phyloP scores from a whole-genome alignment of 129 eudicot genomes.

The Centella asiatica region DNA sequence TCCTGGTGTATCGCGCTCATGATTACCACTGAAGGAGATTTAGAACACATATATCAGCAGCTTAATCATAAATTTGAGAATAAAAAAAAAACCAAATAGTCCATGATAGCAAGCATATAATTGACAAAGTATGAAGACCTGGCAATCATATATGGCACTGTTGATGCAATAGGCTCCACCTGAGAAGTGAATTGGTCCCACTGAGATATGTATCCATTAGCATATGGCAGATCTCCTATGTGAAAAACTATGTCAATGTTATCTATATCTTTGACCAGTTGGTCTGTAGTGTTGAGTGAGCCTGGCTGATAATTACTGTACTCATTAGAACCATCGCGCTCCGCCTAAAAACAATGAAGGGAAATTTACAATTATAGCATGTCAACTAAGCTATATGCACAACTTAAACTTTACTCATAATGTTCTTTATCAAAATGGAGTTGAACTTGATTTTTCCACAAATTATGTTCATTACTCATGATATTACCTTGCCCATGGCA shows the following conservation, averaged over 20 bases:
- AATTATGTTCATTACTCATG: no score
- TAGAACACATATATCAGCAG: no score
- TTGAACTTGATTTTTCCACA: no score
- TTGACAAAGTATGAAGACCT: constrained; percentile 48
- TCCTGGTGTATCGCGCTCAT: constrained; percentile 82
- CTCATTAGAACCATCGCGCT: constrained; percentile 94
- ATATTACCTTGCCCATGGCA: constrained; percentile 92
- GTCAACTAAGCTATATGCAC: no score
- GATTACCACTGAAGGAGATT: constrained; percentile 93
- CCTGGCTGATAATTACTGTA: constrained; percentile 85
- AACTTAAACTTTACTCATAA: no score
- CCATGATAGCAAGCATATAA: no score
- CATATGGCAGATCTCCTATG: constrained; percentile 75
- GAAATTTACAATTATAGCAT: constrained; percentile 4
- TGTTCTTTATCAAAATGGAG: no score
- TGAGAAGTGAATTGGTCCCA: constrained; percentile 97
- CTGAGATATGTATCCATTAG: constrained; percentile 87
- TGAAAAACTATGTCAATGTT: constrained; percentile 78
- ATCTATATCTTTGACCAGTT: constrained; percentile 56
- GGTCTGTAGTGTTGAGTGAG: constrained; percentile 77
- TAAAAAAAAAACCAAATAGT: no score
- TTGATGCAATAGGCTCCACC: constrained; percentile 79
- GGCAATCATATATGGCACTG: constrained; percentile 80
- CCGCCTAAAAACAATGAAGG: constrained; percentile 46
- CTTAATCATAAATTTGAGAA: no score